phyloP scores from a whole-genome alignment of 2,329 filamentous ascomycete species.

The Aspergillus sp. region DNA sequence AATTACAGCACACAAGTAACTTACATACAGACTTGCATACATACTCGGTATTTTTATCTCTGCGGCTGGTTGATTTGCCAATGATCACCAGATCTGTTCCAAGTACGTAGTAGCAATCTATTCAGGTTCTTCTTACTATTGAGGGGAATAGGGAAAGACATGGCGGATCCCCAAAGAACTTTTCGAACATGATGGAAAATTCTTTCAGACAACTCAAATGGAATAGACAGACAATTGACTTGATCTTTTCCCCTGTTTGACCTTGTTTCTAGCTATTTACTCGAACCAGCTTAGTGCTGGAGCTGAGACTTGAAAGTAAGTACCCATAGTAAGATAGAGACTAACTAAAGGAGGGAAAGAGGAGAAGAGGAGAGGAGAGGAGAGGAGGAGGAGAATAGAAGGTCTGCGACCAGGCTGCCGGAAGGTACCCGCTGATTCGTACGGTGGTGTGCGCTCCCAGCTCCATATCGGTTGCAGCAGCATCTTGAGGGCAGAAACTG shows the following conservation, averaged over 20 bases:
- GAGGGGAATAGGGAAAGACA: background rate
- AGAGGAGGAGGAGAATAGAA: background rate
- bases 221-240: background rate
- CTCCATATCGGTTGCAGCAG: constrained; percentile 6
- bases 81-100: background rate
- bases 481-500: constrained; percentile 6
- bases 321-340: background rate
- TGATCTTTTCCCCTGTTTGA: constrained; percentile 7
- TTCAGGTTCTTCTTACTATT: no score
- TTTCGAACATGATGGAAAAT: background rate
- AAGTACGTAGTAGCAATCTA: no score
- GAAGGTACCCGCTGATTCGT: background rate
- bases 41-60: background rate
- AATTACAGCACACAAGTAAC: no score
- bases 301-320: constrained; percentile 5
- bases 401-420: constrained; percentile 1
- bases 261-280: constrained; percentile 11
- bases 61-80: background rate
- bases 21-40: background rate
- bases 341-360: no score
- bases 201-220: background rate
- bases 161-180: background rate
- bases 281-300: constrained; percentile 2
- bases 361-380: no score
- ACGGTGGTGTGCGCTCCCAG: background rate